phyloP scores from a whole-genome alignment of 2,329 filamentous ascomycete genomes.

The Thielaviopsis punctulata region DNA sequence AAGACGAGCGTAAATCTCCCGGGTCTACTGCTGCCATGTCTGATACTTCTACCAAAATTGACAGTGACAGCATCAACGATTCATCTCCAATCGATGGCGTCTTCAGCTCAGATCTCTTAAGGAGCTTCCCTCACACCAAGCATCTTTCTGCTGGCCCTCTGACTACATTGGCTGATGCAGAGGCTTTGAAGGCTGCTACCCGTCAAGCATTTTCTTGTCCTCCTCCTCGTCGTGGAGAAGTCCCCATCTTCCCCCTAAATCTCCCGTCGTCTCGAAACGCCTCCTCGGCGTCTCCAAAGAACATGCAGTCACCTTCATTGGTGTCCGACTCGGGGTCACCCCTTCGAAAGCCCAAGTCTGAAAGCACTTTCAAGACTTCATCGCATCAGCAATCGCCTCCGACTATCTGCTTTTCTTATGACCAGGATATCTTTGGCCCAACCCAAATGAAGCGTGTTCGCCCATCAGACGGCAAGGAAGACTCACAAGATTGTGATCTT shows the following conservation, averaged over 20 bases:
- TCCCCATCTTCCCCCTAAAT: not conserved
- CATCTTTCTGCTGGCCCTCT: slow-evolving; percentile 6
- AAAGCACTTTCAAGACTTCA: not conserved
- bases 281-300: not conserved
- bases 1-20: slow-evolving; percentile 16
- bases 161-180: not conserved
- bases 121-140: slow-evolving; percentile 10
- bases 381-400: slow-evolving; percentile 2
- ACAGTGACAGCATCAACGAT: not conserved
- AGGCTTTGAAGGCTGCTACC: not conserved
- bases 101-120: slow-evolving; percentile 1
- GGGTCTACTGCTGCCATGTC: slow-evolving; percentile 1
- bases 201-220: slow-evolving; percentile 9
- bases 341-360: not conserved
- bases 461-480: not conserved
- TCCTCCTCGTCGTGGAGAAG: not conserved
- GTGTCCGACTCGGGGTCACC: slow-evolving; percentile 1
- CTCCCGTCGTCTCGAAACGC: not conserved
- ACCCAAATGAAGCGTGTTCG: slow-evolving; percentile 1
- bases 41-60: slow-evolving; percentile 4
- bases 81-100: slow-evolving; percentile 1
- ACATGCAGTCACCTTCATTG: not conserved
- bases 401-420: not conserved
- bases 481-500: not conserved
- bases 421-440: not conserved